A percentile compares a stretch with the other conserved stretches of the same genome.
Evolutionary conservation across 108 stramenopile species (phyloP).

Genomic region (Discostella pseudostelligera): DNA sequence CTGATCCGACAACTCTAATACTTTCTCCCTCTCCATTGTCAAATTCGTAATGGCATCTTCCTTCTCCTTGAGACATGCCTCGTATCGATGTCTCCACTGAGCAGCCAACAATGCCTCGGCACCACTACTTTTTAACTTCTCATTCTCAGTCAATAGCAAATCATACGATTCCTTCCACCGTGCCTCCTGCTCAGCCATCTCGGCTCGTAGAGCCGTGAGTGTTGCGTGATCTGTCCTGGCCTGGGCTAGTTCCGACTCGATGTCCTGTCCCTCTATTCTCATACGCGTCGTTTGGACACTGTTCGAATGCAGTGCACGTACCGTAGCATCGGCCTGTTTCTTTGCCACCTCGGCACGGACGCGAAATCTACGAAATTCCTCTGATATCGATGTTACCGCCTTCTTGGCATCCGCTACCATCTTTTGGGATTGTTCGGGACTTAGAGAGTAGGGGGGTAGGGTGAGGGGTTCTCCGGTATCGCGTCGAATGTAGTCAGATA

Average conservation of each 20-base stretch:
- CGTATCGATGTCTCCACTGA: constrained; percentile 93
- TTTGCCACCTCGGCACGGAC: constrained; percentile 77
- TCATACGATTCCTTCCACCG: constrained; percentile 92
- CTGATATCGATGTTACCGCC: constrained; percentile 64
- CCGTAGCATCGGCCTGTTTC: constrained; percentile 76
- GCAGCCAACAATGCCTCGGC: constrained; percentile 87
- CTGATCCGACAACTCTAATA: constrained; percentile 43
- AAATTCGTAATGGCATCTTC: constrained; percentile 70
- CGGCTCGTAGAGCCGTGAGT: constrained; percentile 53
- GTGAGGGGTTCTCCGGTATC: constrained; percentile 85
- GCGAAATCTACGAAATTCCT: constrained; percentile 87
- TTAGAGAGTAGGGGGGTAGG: constrained; percentile 75
- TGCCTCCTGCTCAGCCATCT: constrained; percentile 79
- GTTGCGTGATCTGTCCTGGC: constrained; percentile 53
- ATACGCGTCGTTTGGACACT: constrained; percentile 68
- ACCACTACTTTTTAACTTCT: constrained; percentile 77
- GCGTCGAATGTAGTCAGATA: constrained; percentile 77
- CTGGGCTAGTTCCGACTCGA: constrained; percentile 56
- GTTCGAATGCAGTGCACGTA: constrained; percentile 73
- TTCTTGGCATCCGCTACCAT: constrained; percentile 64
- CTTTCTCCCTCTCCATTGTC: constrained; percentile 55
- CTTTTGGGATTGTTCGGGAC: constrained; percentile 73
- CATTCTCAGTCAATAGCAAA: constrained; percentile 76
- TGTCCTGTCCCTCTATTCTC: constrained; percentile 70
- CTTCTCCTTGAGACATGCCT: constrained; percentile 78